Base-by-base conservation (phyloP, 1,139 yeast genomes). In the Pichia sp. region DNA sequence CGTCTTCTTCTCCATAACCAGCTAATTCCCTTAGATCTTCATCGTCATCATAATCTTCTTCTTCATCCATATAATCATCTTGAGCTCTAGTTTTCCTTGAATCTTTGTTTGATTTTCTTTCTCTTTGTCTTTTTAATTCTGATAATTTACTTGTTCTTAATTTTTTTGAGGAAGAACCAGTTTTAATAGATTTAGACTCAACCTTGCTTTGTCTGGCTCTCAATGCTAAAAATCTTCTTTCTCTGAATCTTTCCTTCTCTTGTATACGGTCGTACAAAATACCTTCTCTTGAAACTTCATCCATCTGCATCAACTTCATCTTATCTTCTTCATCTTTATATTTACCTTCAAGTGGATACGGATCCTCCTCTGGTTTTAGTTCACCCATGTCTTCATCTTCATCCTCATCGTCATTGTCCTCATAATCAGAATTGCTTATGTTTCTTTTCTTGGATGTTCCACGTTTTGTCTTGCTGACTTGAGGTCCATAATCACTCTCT, bases 291-390 rank as follows among this genome's bases (percentile, higher is more conserved):
- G 86, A 86, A 65, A 92, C 79, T 72, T 94, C 98, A 52, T 92
- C 95, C 81, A 92, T 76, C 1, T 75, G 74, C 60, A 83, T 81
- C 56, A 92, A 71, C 45, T 63, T 63, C 5, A 71, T 81, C 52
- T 88, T 75, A 66, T 94, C 99, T 7, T 72, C 74, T 51, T 83
- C 96, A 66, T 89, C 86, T 60, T 81, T 86, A 70, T 83, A 92
- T 62, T 88, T 88, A 18, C 96, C 96, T 63, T 89, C 97, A 50
- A 92, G 69, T 2, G 98, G 98, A 65, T 90, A 92, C 7, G 97
- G 98, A 58, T 75, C 77, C 37, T 69, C 64, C 33, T 70, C 77
- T 1, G 67, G 74, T 3, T 67, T 74, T 4, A 66, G 75, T 9
- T 71, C 74, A 8, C 66, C 75, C 26, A 64, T 73, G 3, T 61